Percentiles rank a stretch among this genome's conserved stretches.
phyloP scores from a whole-genome alignment of 2,329 filamentous ascomycete species.

The Colletotrichum plurivorum region DNA sequence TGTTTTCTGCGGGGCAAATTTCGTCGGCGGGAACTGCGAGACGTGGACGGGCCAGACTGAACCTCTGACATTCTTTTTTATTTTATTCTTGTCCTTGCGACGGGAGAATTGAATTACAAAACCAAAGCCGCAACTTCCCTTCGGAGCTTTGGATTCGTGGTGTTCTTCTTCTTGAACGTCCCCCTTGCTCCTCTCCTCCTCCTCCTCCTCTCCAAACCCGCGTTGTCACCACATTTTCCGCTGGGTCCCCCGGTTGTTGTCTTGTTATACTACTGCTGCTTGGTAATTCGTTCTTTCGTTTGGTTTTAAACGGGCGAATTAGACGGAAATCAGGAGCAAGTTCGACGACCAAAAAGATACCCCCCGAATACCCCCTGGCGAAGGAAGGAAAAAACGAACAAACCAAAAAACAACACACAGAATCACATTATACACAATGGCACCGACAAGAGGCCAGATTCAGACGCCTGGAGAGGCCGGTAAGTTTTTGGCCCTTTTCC shows the following conservation, averaged over 20 bases:
- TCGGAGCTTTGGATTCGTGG: slow-evolving; percentile 16
- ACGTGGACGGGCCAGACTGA: neutral
- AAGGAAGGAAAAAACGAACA: neutral
- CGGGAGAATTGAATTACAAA: slow-evolving; percentile 24
- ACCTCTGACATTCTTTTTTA: slow-evolving; percentile 15
- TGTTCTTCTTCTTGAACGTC: too few relatives aligned
- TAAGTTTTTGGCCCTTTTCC: slow-evolving; percentile 55
- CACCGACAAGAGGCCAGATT: slow-evolving; percentile 55
- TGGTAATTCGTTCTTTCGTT: neutral
- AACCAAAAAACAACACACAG: slow-evolving; percentile 9
- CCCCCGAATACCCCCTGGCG: neutral
- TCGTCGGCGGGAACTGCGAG: slow-evolving; percentile 33
- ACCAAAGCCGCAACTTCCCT: slow-evolving; percentile 31
- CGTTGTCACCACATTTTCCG: neutral
- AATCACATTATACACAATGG: slow-evolving; percentile 32
- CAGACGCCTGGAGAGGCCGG: slow-evolving; percentile 75
- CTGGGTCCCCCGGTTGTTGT: neutral
- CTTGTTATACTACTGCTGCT: neutral
- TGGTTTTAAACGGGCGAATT: neutral
- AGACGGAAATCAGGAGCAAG: neutral
- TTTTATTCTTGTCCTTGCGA: neutral
- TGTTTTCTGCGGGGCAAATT: slow-evolving; percentile 40
- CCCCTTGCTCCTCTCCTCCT: neutral
- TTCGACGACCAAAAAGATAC: neutral
- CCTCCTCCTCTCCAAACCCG: too few relatives aligned